Conservation (phyloP, 2,329 filamentous ascomycete species). For the Neurospora sp. region DNA sequence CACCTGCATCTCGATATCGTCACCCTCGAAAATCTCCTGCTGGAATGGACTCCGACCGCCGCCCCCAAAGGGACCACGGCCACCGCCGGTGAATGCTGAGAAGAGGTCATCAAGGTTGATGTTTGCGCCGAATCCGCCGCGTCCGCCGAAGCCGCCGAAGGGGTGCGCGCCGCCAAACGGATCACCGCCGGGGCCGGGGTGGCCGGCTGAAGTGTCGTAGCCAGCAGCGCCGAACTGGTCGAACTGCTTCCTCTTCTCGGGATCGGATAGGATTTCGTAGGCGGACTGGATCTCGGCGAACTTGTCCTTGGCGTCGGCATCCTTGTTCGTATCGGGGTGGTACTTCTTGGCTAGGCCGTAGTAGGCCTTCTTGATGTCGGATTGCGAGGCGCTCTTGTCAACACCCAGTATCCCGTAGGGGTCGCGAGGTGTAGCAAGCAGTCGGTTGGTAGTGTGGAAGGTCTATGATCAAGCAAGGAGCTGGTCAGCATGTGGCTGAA, state of each 20-base stretch:
- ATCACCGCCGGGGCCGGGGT: slow-evolving; percentile 47
- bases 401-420: slow-evolving; percentile 86
- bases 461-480: slow-evolving; percentile 23
- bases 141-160: slow-evolving; percentile 46
- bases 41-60: slow-evolving; percentile 56
- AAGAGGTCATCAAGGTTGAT: slow-evolving; percentile 98
- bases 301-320: slow-evolving; percentile 82
- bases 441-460: slow-evolving; percentile 50
- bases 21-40: slow-evolving; percentile 77
- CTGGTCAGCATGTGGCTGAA: not conserved
- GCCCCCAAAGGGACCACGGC: slow-evolving; percentile 42
- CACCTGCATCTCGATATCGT: slow-evolving; percentile 90
- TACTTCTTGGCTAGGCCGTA: slow-evolving; percentile 96
- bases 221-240: slow-evolving; percentile 84
- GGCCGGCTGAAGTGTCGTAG: slow-evolving; percentile 65
- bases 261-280: slow-evolving; percentile 87
- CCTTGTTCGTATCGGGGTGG: slow-evolving; percentile 97
- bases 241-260: slow-evolving; percentile 85
- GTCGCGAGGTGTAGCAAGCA: slow-evolving; percentile 50
- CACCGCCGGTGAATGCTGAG: slow-evolving; percentile 63
- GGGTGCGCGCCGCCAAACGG: slow-evolving; percentile 56
- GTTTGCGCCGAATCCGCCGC: slow-evolving; percentile 65
- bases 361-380: slow-evolving; percentile 97
- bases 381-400: slow-evolving; percentile 64
- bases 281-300: slow-evolving; percentile 88